Conservation (phyloP, 495 filamentous ascomycete species). For the Apiosordaria backusii region DNA sequence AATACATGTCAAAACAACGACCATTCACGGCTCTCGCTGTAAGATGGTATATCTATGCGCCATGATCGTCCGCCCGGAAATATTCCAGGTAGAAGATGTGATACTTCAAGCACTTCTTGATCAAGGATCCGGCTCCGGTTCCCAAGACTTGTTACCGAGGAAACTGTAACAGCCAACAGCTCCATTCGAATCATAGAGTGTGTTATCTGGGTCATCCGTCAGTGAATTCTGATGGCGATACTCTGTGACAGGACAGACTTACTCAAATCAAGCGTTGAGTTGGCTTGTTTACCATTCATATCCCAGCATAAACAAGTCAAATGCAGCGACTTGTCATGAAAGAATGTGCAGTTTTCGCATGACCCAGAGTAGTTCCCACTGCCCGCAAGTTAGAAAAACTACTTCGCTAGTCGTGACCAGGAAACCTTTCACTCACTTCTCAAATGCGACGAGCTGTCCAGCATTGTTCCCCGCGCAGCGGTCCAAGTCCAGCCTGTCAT, state of each 20-base stretch:
- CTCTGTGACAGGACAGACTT: neutral
- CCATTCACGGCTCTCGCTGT: neutral
- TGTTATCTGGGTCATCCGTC: constrained; percentile 14
- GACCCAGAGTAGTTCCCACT: constrained; percentile 22
- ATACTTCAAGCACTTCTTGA: neutral
- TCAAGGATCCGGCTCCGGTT: neutral
- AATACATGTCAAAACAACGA: neutral
- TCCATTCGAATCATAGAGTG: constrained; percentile 19
- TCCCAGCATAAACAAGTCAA: constrained; percentile 19
- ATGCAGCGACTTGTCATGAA: constrained; percentile 8
- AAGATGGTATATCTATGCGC: neutral
- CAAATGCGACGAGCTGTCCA: constrained; percentile 12
- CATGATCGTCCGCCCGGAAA: neutral
- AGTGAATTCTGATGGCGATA: neutral
- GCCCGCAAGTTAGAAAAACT: neutral
- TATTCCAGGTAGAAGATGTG: neutral
- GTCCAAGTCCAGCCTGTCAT: constrained; percentile 23
- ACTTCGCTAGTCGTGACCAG: neutral
- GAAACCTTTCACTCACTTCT: constrained; percentile 12
- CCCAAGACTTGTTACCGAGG: constrained; percentile 20
- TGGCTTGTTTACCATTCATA: neutral
- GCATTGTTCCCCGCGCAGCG: constrained; percentile 23
- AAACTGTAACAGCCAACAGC: constrained; percentile 18
- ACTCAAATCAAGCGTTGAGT: constrained; percentile 22
- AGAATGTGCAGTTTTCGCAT: constrained; percentile 19